These are phyloP conservation scores for Rhodotorula paludigena DNA, from an alignment of 768 basidiomycete species.

Conservation along the genomic window DNA sequence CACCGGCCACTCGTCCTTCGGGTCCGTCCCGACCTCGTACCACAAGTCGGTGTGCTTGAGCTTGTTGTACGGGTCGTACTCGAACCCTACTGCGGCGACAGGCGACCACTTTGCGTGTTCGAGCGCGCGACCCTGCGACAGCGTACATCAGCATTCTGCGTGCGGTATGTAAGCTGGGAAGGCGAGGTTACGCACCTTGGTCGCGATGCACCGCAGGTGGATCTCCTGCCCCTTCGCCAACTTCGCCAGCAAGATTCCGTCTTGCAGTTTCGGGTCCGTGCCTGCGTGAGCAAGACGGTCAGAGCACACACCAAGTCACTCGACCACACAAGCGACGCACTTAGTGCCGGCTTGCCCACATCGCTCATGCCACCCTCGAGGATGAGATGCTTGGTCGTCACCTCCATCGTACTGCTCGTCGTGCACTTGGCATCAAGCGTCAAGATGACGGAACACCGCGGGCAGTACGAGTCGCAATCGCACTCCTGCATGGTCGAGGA, in stretches of 20 bases:
- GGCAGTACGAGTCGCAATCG: slow-evolving; percentile 75
- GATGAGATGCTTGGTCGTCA: slow-evolving; percentile 74
- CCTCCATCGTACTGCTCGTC: slow-evolving; percentile 63
- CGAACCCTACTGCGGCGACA: slow-evolving; percentile 86
- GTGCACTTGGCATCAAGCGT: slow-evolving; percentile 69
- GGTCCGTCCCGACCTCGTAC: slow-evolving; percentile 68
- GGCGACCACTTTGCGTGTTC: slow-evolving; percentile 99
- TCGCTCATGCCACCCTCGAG: slow-evolving; percentile 26
- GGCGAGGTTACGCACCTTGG: slow-evolving; percentile 62
- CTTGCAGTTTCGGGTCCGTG: slow-evolving; percentile 18
- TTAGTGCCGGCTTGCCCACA: slow-evolving; percentile 35
- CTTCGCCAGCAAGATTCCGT: slow-evolving; percentile 71
- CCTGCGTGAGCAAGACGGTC: background rate
- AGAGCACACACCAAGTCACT: background rate
- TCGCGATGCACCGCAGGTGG: slow-evolving; percentile 75
- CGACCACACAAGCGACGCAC: slow-evolving; percentile 22
- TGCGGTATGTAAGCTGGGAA: too few relatives aligned
- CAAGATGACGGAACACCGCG: slow-evolving; percentile 79
- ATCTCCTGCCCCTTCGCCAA: slow-evolving; percentile 92
- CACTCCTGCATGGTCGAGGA: slow-evolving; percentile 64
- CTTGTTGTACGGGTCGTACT: slow-evolving; percentile 98
- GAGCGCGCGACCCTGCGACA: slow-evolving; percentile 86
- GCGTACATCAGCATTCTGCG: too few relatives aligned
- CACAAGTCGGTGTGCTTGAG: slow-evolving; percentile 92
- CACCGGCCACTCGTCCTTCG: slow-evolving; percentile 82